These are phyloP conservation scores for Xylariaceae sp. DNA, from an alignment of 2,329 filamentous ascomycete genomes.

Conservation along the genomic window DNA sequence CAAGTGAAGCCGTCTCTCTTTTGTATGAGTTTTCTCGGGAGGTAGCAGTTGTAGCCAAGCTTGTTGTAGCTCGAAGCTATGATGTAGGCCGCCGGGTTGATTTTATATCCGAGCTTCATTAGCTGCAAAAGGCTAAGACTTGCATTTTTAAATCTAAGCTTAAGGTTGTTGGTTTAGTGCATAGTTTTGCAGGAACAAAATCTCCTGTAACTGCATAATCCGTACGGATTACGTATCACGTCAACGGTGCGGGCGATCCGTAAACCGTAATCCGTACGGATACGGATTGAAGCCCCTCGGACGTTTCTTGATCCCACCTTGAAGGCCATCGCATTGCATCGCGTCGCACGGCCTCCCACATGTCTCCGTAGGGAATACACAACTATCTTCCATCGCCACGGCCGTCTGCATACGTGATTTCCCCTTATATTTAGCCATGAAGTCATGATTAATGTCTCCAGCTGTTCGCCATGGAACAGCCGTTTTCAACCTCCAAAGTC, in stretches of 20 bases:
- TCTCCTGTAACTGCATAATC: too few species aligned
- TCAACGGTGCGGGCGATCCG: too few species aligned
- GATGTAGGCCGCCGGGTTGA: too few species aligned
- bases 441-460: slow-evolving; percentile 22
- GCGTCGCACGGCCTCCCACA: background rate
- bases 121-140: background rate
- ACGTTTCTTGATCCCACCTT: background rate
- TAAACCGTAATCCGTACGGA: background rate
- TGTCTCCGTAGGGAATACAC: background rate
- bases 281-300: background rate
- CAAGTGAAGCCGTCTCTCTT: too few species aligned
- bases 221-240: too few species aligned
- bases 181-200: background rate
- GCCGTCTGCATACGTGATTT: background rate
- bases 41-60: too few species aligned
- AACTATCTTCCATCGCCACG: background rate
- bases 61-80: too few species aligned
- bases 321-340: background rate
- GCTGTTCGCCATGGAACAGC: slow-evolving; percentile 56
- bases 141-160: background rate
- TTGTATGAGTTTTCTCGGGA: too few species aligned
- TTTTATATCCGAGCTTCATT: background rate
- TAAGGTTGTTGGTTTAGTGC: background rate
- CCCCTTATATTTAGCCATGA: slow-evolving; percentile 27
- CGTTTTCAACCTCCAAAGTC: slow-evolving; percentile 69